A percentile compares a stretch with the other conserved stretches of the same genome.
These are phyloP conservation scores for Baorangia bicolor DNA, from an alignment of 768 basidiomycete species.

Conservation along the genomic window DNA sequence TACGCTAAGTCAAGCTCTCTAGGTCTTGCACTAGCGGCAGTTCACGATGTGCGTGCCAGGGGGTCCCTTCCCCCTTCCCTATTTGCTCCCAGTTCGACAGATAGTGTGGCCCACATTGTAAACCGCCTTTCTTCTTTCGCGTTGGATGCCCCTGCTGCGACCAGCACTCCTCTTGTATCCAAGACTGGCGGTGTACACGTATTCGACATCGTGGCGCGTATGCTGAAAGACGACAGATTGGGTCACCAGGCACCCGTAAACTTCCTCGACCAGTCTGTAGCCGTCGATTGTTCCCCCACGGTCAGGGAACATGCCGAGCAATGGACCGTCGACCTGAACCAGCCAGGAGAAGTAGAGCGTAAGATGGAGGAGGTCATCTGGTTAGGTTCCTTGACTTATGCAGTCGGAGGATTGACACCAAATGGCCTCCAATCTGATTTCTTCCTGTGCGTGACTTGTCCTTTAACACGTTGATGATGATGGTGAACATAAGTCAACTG, in stretches of 20 bases:
- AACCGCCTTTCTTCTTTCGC: constrained; percentile 4
- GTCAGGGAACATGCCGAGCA: constrained; percentile 29
- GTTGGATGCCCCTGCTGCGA: not conserved
- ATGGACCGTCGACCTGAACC: constrained; percentile 42
- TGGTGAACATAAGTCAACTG: not conserved
- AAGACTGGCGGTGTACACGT: constrained; percentile 27
- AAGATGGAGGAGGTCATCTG: constrained; percentile 68
- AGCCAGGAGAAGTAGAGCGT: constrained; percentile 40
- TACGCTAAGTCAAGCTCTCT: not conserved
- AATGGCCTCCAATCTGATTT: constrained; percentile 46
- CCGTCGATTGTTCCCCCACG: not conserved
- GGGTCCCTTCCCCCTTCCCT: constrained; percentile 25
- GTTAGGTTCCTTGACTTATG: constrained; percentile 54
- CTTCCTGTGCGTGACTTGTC: constrained; percentile 41
- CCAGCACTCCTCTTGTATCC: not conserved
- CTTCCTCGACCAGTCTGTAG: constrained; percentile 23
- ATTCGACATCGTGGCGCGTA: constrained; percentile 51
- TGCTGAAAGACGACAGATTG: constrained; percentile 47
- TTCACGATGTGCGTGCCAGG: constrained; percentile 37
- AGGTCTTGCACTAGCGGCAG: constrained; percentile 27
- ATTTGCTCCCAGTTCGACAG: constrained; percentile 1
- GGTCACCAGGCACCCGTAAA: not conserved
- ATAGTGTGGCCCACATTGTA: not conserved
- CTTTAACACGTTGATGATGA: not conserved
- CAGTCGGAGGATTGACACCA: constrained; percentile 52